phyloP scores from a whole-genome alignment of 331 rosid genomes.

The Quercus phellos region DNA sequence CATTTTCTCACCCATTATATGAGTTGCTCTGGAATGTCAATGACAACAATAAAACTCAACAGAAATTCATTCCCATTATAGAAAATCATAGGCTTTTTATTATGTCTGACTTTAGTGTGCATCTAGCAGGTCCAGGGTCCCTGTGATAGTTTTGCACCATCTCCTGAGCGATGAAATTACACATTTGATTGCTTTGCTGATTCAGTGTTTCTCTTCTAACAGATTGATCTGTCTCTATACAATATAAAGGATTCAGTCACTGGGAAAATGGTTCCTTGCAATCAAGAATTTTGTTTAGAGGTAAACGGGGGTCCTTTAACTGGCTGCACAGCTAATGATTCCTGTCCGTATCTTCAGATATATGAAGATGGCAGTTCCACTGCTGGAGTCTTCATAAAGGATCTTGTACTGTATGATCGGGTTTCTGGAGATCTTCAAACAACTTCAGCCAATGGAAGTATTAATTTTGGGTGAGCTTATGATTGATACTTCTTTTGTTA shows the following conservation, averaged over 20 bases:
- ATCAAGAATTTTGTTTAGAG: conserved; percentile 71
- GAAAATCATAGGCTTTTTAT: too few species aligned
- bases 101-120: too few species aligned
- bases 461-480: conserved; percentile 76
- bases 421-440: conserved; percentile 91
- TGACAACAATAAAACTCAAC: too few species aligned
- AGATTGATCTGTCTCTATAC: conserved; percentile 82
- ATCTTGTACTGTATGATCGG: conserved; percentile 60
- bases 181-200: background rate
- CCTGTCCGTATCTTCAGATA: conserved; percentile 90
- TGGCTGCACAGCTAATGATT: conserved; percentile 55
- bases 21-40: too few species aligned
- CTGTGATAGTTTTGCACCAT: too few species aligned
- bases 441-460: conserved; percentile 73
- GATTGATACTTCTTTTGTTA: background rate
- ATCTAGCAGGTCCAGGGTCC: too few species aligned
- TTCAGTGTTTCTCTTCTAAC: conserved; percentile 5
- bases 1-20: too few species aligned
- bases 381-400: conserved; percentile 85
- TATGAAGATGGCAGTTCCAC: conserved; percentile 96
- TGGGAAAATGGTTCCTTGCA: conserved; percentile 68
- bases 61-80: too few species aligned
- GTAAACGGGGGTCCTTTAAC: conserved; percentile 64
- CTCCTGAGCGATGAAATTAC: background rate
- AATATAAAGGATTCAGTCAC: conserved; percentile 62